Base-by-base conservation (phyloP, 2,329 filamentous ascomycete species). In the Huntiella savannae region DNA sequence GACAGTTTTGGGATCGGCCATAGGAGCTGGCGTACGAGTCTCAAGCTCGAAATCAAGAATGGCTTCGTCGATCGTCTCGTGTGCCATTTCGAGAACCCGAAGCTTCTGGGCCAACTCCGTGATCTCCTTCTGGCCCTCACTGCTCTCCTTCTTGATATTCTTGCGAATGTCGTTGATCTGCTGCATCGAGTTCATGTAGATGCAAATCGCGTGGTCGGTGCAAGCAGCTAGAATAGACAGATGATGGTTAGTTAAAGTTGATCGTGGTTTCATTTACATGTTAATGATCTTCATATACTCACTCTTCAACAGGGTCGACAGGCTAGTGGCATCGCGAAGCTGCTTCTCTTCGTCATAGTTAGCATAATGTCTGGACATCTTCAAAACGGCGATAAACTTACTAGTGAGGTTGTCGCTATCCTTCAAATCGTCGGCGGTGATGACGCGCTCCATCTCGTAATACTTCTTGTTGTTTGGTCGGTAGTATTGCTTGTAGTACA, bases 131-230 rank as follows among this genome's bases (percentile, higher is more conserved):
- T 47, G 40, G 15, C 45, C 38, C 6, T 28, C 22, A 7, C 41
- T 37, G 28, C 47, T 41, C 22, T 50, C 40, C 22, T 33, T 36
- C 4, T 16, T 38, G 15, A 46, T 48, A n/a, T 17, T 35, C 5
- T 45, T 16, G 17, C 34, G 32, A 16, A 46, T 35, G 5, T 15
- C 40, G 12, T 47, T 47, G n/a, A 52, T 45, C 6, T 47, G 47
- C 28, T 49, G 19, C n/a, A 60, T 62, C 47, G 66, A 67, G 19
- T 55, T 51, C 19, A 64, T 54, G 52, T 66, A 70, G 11, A 63
- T 52, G 33, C 62, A 49, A 51, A 46, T 41, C 16, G 47, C 47
- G 19, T 49, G 47, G 12, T 49, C 47, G 16, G 43, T 46, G 28
- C 47, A 49, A 8, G 47, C 40, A 15, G 16, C 47, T 49, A 37